Conservation (phyloP, 2,329 filamentous ascomycete species). For the Raffaelea ambrosiae region DNA sequence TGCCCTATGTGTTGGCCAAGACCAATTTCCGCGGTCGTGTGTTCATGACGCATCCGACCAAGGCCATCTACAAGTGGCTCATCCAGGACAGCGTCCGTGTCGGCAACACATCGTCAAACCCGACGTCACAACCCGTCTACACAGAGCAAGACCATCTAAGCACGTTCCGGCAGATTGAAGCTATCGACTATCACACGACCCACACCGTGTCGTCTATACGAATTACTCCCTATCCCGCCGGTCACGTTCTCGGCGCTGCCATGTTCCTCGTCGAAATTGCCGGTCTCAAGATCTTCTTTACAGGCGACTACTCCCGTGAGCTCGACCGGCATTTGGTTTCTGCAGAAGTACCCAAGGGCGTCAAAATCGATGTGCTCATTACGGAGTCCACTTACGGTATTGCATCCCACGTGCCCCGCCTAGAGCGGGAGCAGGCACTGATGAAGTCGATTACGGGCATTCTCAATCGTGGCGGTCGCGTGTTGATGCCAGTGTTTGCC, state of each 20-base stretch:
- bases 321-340: conserved; percentile 94
- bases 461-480: conserved; percentile 83
- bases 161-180: conserved; percentile 89
- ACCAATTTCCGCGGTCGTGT: conserved; percentile 95
- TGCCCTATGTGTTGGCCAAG: conserved; percentile 95
- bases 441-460: conserved; percentile 94
- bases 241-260: conserved; percentile 93
- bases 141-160: conserved; percentile 92
- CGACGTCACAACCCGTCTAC: conserved; percentile 69
- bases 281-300: conserved; percentile 93
- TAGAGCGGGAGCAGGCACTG: conserved; percentile 84
- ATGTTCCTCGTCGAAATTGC: conserved; percentile 99
- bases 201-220: conserved; percentile 94
- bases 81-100: conserved; percentile 96
- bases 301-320: conserved; percentile 93
- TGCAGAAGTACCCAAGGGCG: conserved; percentile 75
- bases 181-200: conserved; percentile 96
- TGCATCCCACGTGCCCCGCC: conserved; percentile 80
- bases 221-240: conserved; percentile 93
- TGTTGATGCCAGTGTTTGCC: conserved; percentile 91
- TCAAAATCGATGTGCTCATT: conserved; percentile 94
- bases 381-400: conserved; percentile 97
- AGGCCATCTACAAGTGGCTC: conserved; percentile 99
- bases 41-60: conserved; percentile 99
- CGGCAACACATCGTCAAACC: conserved; percentile 58